These are phyloP conservation scores for Candida chauliodis DNA, from an alignment of 805 yeast genomes.

Conservation along the genomic window DNA sequence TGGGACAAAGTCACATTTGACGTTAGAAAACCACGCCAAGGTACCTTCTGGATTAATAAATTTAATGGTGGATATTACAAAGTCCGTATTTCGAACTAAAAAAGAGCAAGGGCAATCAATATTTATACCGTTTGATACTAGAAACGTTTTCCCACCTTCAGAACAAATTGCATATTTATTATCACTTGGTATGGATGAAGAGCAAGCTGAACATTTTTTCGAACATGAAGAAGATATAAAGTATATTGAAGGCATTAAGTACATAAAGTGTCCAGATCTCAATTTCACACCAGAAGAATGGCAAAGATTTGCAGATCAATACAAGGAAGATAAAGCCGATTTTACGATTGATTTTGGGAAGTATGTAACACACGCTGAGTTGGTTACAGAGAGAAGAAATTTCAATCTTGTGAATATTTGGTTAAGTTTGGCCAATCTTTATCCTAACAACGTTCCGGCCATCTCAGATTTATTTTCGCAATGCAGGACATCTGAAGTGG, in stretches of 20 bases:
- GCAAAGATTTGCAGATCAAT: conserved; percentile 12
- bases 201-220: conserved; percentile 27
- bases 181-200: conserved; percentile 19
- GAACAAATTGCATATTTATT: conserved; percentile 24
- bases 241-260: conserved; percentile 9
- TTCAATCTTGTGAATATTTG: conserved; percentile 13
- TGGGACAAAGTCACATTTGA: conserved; percentile 16
- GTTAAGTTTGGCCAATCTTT: conserved; percentile 17
- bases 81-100: conserved; percentile 35
- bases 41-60: conserved; percentile 40
- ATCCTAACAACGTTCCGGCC: conserved; percentile 17
- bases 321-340: conserved; percentile 11
- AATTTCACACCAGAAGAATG: conserved; percentile 14
- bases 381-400: conserved; percentile 10
- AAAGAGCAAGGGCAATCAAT: conserved; percentile 31
- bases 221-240: conserved; percentile 18
- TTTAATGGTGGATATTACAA: conserved; percentile 43
- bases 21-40: conserved; percentile 12
- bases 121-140: conserved; percentile 29
- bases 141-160: conserved; percentile 39
- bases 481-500: background rate
- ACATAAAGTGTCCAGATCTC: conserved; percentile 17
- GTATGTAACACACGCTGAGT: conserved; percentile 8
- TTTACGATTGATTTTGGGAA: conserved; percentile 10
- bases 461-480: conserved; percentile 18